Evolutionary conservation across 345 rosid species (phyloP), one percentile per base, ranked within the genome.

Genomic region (Lenwebbia sp.): DNA sequence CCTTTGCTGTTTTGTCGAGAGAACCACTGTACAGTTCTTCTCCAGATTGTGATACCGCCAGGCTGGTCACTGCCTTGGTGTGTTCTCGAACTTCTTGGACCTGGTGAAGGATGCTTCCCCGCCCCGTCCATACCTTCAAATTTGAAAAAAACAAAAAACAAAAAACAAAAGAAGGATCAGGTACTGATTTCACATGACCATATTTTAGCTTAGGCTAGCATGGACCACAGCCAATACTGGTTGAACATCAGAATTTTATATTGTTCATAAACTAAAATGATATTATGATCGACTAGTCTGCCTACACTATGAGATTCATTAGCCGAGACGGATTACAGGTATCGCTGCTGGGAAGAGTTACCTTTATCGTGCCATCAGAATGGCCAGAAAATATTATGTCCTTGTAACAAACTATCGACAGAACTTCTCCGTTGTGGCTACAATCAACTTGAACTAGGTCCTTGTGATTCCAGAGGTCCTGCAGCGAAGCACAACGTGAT

Each of bases 311-410:
- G 81, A 37, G 81, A 70, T 37, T 41, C 81, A 70, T 9, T 70
- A 70, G 81, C 47, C 26, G 13, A 21, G 21, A 70, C 47, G 21
- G 41, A 47, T 65, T 62, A 52, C 54, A 26, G n/a, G 26, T 13
- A 82, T 47, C 49, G 47, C 26, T 70, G 47, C 41, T 70, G 81
- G 81, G 47, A 70, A 85, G 60, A 54, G 2, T 54, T 86, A 93
- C 96, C 92, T 94, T 94, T 82, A 94, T 92, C 22, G 93, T 93
- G 89, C 97, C 97, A 90, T 94, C 95, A 14, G 95, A 90, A 88
- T 94, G 97, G 60, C 97, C 97, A 22, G 97, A 94, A 88, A 92
- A 92, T 83, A 93, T 88, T 86, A 89, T 92, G 91, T 92, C 92
- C 86, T 90, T 92, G 90, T 87, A 91, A 89, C 90, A 90, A 78